These are phyloP conservation scores for Sisymbrium altissimum DNA, from an alignment of 345 rosid genomes.

Conservation along the genomic window DNA sequence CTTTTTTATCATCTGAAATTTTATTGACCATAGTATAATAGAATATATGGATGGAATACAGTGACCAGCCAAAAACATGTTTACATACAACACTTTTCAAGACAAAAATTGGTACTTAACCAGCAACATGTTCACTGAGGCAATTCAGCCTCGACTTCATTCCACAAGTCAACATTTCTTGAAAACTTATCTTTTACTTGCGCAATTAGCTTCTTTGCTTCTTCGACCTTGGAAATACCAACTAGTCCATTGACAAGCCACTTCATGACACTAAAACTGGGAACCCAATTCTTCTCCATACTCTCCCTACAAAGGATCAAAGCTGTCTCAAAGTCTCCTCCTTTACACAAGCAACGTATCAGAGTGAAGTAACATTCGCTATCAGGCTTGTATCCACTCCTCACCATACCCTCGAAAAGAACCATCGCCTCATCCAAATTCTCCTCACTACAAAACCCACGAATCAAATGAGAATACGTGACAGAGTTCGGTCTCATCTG, in stretches of 20 bases:
- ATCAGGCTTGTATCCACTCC: slow-evolving; percentile 43
- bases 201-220: slow-evolving; percentile 56
- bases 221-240: slow-evolving; percentile 44
- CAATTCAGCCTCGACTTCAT: slow-evolving; percentile 72
- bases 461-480: slow-evolving; percentile 56
- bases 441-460: slow-evolving; percentile 68
- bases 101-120: background rate
- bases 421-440: slow-evolving; percentile 58
- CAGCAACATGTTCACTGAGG: slow-evolving; percentile 34
- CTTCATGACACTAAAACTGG: slow-evolving; percentile 58
- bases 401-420: slow-evolving; percentile 54
- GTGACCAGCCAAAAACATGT: no score
- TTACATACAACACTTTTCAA: background rate
- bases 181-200: slow-evolving; percentile 53
- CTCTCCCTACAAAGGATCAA: slow-evolving; percentile 50
- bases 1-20: no score
- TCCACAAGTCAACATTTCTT: slow-evolving; percentile 51
- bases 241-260: slow-evolving; percentile 64
- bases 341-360: slow-evolving; percentile 49
- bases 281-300: slow-evolving; percentile 70
- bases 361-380: slow-evolving; percentile 51
- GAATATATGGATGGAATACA: no score
- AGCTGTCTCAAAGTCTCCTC: slow-evolving; percentile 61
- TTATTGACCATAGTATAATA: no score
- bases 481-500: slow-evolving; percentile 48